phyloP scores from a whole-genome alignment of 805 yeast genomes.

The Candida ipomoeae region DNA sequence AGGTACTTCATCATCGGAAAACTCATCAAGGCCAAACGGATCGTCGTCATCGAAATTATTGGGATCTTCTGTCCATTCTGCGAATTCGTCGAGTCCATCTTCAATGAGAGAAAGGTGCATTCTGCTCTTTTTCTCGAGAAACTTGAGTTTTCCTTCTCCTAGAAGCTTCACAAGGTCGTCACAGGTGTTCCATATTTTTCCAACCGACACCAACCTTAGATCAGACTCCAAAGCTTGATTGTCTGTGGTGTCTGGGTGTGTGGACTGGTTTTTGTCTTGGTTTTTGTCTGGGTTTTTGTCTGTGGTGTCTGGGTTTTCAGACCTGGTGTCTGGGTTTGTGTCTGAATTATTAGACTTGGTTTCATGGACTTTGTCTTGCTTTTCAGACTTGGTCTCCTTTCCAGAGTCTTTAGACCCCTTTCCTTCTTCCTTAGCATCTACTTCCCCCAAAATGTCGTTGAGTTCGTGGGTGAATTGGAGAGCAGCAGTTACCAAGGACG shows the following conservation, averaged over 20 bases:
- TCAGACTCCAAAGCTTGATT: background rate
- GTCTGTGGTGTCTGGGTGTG: constrained; percentile 22
- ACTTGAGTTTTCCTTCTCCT: constrained; percentile 49
- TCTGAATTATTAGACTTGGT: constrained; percentile 19
- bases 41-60: constrained; percentile 42
- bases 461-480: constrained; percentile 26
- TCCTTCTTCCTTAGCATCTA: background rate
- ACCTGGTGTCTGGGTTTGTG: constrained; percentile 2
- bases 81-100: constrained; percentile 65
- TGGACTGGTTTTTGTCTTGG: background rate
- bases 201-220: constrained; percentile 53
- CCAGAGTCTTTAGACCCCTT: constrained; percentile 1
- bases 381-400: background rate
- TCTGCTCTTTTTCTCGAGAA: constrained; percentile 45
- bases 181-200: constrained; percentile 69
- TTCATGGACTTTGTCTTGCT: too few species aligned
- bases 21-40: constrained; percentile 44
- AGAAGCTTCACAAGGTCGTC: constrained; percentile 43
- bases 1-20: constrained; percentile 17
- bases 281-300: background rate
- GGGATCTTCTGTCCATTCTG: constrained; percentile 67
- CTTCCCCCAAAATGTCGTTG: constrained; percentile 12
- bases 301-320: constrained; percentile 19
- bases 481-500: constrained; percentile 18
- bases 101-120: constrained; percentile 44